Base-by-base conservation (phyloP, 2,329 filamentous ascomycete species). In the Talaromyces atroroseus region DNA sequence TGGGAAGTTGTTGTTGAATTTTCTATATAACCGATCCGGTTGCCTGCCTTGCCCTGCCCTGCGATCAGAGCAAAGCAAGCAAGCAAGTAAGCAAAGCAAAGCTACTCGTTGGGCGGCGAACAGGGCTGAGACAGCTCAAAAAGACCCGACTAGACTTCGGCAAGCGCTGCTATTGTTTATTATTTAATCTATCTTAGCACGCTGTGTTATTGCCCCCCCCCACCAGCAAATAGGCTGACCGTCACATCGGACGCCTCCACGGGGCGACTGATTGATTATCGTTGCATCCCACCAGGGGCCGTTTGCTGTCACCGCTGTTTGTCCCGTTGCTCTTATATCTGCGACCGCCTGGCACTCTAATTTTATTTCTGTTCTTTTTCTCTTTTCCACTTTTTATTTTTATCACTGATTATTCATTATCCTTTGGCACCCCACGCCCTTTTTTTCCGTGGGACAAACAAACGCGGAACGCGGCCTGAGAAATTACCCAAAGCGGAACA, bases 281-380 rank as follows among this genome's bases (percentile, higher is more conserved):
- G 52, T 54, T 54, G 52, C 52, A 54, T 54, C 45, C 40, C 51
- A 46, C 29, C 52, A 54, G 52, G 52, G 52, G 52, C 52, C 52
- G 52, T 54, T 49, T 49, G 52, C 36, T 54, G 52, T 54, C 52
- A 54, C 52, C 52, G 52, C 52, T 54, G 21, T 49, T 54, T 49
- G 26, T 40, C 26, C 11, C 20, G 8, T 29, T 29, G 40, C 34
- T 14, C 14, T 26, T 14, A 14, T 38, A 16, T 54, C 52, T 18
- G 32, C 26, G 26, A 21, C n/a, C 3, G 4, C 3, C 32, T 36
- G n/a, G n/a, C n/a, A 14, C 12, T 44, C 18, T 44, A 44, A 12
- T 44, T 18, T 23, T 10, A 7, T 18, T 18, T 44, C 12, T 23
- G 10, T 21, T 44, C 8, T 14, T 23, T 21, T 21, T 44, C 5